These are phyloP conservation scores for Colletotrichum echinochloae DNA, from an alignment of 2,329 filamentous ascomycete genomes.

Conservation along the genomic window DNA sequence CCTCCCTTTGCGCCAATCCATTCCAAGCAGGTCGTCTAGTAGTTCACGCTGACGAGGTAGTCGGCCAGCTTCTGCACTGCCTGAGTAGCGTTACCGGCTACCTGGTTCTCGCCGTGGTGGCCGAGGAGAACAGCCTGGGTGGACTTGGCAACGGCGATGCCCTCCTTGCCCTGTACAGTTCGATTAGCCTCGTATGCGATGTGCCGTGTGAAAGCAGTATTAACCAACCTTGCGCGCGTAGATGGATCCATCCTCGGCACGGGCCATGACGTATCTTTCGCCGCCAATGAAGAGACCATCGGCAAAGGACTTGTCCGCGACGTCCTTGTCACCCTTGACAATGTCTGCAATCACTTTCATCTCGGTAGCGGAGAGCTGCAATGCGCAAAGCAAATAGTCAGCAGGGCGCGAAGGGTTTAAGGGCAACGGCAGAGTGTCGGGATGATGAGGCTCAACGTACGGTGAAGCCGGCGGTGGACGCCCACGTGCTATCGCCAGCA, in stretches of 20 bases:
- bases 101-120: slow-evolving; percentile 81
- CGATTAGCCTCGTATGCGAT: slow-evolving; percentile 13
- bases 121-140: slow-evolving; percentile 88
- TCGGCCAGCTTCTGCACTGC: slow-evolving; percentile 87
- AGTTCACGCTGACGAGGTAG: slow-evolving; percentile 83
- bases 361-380: slow-evolving; percentile 68
- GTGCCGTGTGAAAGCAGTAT: slow-evolving; percentile 28
- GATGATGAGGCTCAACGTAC: slow-evolving; percentile 61
- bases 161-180: slow-evolving; percentile 74
- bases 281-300: slow-evolving; percentile 82
- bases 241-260: slow-evolving; percentile 80
- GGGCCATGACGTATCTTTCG: slow-evolving; percentile 82
- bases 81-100: slow-evolving; percentile 80
- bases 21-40: slow-evolving; percentile 64
- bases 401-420: not conserved
- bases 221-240: slow-evolving; percentile 85
- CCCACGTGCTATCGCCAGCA: slow-evolving; percentile 86
- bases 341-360: slow-evolving; percentile 69
- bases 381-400: slow-evolving; percentile 47
- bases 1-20: slow-evolving; percentile 23
- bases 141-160: slow-evolving; percentile 87
- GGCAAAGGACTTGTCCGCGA: slow-evolving; percentile 74
- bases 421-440: slow-evolving; percentile 1
- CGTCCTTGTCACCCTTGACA: slow-evolving; percentile 57
- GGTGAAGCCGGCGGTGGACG: slow-evolving; percentile 75